A percentile compares a stretch with the other conserved stretches of the same genome.
These are phyloP conservation scores for Calendula officinalis DNA, from an alignment of 129 eudicot species.

Conservation along the genomic window DNA sequence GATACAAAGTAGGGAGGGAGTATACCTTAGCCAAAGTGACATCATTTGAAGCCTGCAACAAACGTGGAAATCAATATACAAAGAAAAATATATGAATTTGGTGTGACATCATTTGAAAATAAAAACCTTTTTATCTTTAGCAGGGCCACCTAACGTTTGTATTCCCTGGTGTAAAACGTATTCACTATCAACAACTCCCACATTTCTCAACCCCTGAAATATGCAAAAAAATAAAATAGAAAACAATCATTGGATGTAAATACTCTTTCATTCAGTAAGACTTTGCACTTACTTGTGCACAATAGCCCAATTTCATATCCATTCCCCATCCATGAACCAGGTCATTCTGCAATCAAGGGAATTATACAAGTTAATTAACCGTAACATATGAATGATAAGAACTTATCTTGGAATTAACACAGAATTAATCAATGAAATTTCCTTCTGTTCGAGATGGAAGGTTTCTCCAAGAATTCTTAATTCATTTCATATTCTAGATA, in stretches of 20 bases:
- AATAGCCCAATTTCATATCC: constrained; percentile 98
- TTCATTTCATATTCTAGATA: too few species aligned
- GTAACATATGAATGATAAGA: neutral
- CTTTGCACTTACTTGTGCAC: constrained; percentile 69
- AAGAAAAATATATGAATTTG: neutral
- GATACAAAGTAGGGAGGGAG: neutral
- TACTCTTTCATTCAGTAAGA: neutral
- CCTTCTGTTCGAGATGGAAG: too few species aligned
- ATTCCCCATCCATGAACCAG: constrained; percentile 99
- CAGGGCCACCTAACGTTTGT: constrained; percentile 76
- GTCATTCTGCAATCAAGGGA: constrained; percentile 62
- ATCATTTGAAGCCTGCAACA: constrained; percentile 46
- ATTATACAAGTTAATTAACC: neutral
- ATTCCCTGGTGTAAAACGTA: constrained; percentile 71
- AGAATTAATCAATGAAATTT: too few species aligned
- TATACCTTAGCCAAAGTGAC: constrained; percentile 55
- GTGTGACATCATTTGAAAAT: too few species aligned
- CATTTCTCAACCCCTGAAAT: constrained; percentile 66
- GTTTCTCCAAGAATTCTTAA: too few species aligned
- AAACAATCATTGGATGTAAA: neutral
- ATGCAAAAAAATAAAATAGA: neutral
- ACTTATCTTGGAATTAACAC: neutral
- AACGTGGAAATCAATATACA: neutral
- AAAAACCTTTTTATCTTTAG: constrained; percentile 53
- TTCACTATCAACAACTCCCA: constrained; percentile 80